Evolutionary conservation across 768 basidiomycete species (phyloP), one percentile per base, ranked within the genome.

Genomic region (Astraeus odoratus): DNA sequence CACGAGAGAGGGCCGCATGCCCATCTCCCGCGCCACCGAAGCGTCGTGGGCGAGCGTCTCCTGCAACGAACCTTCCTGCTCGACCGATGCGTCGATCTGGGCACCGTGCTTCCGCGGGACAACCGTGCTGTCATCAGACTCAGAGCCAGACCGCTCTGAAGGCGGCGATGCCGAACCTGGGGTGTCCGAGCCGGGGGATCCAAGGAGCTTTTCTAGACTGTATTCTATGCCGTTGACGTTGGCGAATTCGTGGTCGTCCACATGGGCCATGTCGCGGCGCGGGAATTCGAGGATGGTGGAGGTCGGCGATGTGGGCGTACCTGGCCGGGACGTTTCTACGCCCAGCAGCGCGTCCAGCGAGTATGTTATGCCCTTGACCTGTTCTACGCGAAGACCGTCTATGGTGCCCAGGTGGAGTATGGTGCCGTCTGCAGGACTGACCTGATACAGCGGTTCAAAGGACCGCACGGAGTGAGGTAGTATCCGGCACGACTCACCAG

Each of bases 141-240:
- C 56, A 13, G 63, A 60, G 1, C 1, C 5, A 30, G 48, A 27
- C 27, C 38, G 41, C 5, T 51, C 43, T 1, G 37, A 31, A 15
- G 63, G 52, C 9, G 74, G 67, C 0, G 67, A 68, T 26, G 57
- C 51, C 3, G 61, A 63, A 10, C 69, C 71, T 4, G 76, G 69
- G 3, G 74, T 65, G 8, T 67, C 61, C 0, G 73, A 64, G 4
- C 58, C 50, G 6, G 65, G 58, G 6, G 67, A 58, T 19, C 95
- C 95, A 39, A 98, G 72, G 27, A 98, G 84, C 54, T 91, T 78
- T 41, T 85, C 81, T n/a, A 99, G 78, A 34, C 82, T 90, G 68
- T 99, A 98, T 57, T 89, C 83, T 56, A 99, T 96, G 36, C 94
- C 93, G 57, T 99, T 99, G 54, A 99, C 89, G 58, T 90, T 84